Conservation (phyloP, 139 green algal genomes). For the Tetradesmus lagerheimii region DNA sequence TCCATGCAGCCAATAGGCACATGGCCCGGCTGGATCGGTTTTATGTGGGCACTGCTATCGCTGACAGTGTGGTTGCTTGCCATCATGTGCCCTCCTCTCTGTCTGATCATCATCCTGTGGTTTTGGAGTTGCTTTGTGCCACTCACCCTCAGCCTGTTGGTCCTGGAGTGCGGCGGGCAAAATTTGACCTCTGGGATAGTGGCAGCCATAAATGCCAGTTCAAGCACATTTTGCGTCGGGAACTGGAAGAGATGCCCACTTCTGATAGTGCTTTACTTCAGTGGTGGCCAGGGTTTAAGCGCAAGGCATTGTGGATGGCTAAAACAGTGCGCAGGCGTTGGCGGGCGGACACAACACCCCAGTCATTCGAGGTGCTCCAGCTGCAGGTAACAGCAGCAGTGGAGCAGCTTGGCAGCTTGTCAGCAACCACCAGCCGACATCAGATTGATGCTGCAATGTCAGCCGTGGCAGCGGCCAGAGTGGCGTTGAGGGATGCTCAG, state of each 20-base stretch:
- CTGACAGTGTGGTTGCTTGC: too few relatives aligned
- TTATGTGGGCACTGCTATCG: too few relatives aligned
- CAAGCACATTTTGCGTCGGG: neutral
- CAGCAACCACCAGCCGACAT: neutral
- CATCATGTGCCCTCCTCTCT: neutral
- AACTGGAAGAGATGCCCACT: neutral
- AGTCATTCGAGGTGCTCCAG: neutral
- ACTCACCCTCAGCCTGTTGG: neutral
- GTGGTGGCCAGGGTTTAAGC: constrained; percentile 6
- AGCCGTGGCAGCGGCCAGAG: neutral
- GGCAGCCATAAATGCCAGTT: neutral
- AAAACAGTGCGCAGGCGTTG: neutral
- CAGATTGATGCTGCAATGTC: neutral
- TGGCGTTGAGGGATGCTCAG: neutral
- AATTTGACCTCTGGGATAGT: neutral
- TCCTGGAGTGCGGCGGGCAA: neutral
- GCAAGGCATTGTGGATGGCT: neutral
- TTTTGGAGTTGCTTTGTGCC: neutral
- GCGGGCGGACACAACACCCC: neutral
- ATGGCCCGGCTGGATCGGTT: too few relatives aligned
- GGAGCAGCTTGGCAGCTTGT: neutral
- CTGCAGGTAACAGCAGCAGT: neutral
- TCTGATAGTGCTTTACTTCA: neutral
- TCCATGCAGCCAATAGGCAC: too few relatives aligned
- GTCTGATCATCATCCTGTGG: neutral